Percentiles rank a stretch among this genome's conserved stretches.
These are phyloP conservation scores for Penicillium sp. DNA, from an alignment of 2,329 filamentous ascomycete species.

Conservation along the genomic window DNA sequence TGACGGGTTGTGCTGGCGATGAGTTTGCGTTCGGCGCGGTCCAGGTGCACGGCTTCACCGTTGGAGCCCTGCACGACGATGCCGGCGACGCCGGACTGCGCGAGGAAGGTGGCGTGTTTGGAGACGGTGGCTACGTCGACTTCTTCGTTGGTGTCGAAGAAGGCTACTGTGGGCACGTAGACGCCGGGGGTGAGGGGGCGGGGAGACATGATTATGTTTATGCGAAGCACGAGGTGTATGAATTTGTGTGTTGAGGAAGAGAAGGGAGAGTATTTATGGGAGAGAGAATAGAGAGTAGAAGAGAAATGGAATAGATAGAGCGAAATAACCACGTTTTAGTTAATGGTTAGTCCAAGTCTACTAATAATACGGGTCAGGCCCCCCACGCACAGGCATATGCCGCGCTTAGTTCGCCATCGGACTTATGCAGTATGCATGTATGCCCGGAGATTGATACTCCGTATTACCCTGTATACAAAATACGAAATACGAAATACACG, in stretches of 20 bases:
- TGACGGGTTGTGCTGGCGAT: constrained; percentile 67
- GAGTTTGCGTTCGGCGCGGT: constrained; percentile 63
- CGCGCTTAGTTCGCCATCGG: too few relatives aligned
- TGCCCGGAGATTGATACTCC: too few relatives aligned
- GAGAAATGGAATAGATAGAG: too few relatives aligned
- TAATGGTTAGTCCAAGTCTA: too few relatives aligned
- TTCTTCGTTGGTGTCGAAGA: constrained; percentile 63
- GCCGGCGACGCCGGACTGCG: constrained; percentile 65
- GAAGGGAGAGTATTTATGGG: not conserved
- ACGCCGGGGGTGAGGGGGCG: constrained; percentile 48
- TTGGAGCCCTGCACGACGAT: constrained; percentile 77
- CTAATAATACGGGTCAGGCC: too few relatives aligned
- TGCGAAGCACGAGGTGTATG: not conserved
- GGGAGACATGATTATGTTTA: constrained; percentile 7
- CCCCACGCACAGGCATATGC: too few relatives aligned
- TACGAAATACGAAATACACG: too few relatives aligned
- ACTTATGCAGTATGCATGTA: too few relatives aligned
- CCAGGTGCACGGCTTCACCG: constrained; percentile 76
- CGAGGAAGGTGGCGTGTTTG: constrained; percentile 63
- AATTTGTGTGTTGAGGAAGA: not conserved
- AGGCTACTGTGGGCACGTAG: constrained; percentile 71
- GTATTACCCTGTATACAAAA: too few relatives aligned
- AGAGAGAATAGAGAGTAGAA: not conserved
- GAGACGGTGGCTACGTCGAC: constrained; percentile 61
- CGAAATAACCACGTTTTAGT: too few relatives aligned